Base-by-base conservation (phyloP, 2,329 filamentous ascomycete genomes). In the Trichoderma koningii region DNA sequence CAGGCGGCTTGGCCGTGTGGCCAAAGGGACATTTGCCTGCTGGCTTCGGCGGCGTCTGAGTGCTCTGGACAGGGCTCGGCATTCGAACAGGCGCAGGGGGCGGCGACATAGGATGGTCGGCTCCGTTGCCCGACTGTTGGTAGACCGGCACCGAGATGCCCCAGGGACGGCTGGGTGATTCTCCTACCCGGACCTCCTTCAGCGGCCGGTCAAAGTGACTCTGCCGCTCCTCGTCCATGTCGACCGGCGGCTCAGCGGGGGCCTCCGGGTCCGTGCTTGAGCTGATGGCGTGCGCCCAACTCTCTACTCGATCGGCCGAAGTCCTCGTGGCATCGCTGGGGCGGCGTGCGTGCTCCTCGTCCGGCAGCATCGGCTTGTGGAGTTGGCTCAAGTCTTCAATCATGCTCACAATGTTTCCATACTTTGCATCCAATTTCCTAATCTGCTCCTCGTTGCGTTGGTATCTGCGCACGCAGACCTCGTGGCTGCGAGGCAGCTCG, bases 111-210 rank as follows among this genome's bases (percentile, higher is more conserved):
- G 83, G 83, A 53, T 81, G 78, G 21, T 74, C 73, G 14, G 74
- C 72, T 10, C 76, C 77, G 30, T 76, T 71, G 5, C 74, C 75
- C 21, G 75, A 71, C 6, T 74, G 68, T 57, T 84, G 80, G 68
- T 84, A 81, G 44, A 86, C 76, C 3, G 93, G 93, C 0, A 97
- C 89, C 5, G 87, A 86, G 60, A 97, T 96, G 6, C 93, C 93
- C 93, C 93, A 97, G 15, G 94, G 94, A 51, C 94, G 85, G 75
- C 91, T 96, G 5, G 94, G 94, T 15, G 92, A 96, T 77, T 98
- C 94, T 50, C 94, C 94, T 23, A 98, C 88, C n/a, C 94, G 85
- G 10, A 98, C 86, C 71, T 97, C 94, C 73, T 94, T 92, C 60
- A 98, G 76, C 0, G 91, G 88, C 51, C 93, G 86, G 69, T 96